phyloP scores from a whole-genome alignment of 73 alveolate genomes.

The Paramecium octaurelia region DNA sequence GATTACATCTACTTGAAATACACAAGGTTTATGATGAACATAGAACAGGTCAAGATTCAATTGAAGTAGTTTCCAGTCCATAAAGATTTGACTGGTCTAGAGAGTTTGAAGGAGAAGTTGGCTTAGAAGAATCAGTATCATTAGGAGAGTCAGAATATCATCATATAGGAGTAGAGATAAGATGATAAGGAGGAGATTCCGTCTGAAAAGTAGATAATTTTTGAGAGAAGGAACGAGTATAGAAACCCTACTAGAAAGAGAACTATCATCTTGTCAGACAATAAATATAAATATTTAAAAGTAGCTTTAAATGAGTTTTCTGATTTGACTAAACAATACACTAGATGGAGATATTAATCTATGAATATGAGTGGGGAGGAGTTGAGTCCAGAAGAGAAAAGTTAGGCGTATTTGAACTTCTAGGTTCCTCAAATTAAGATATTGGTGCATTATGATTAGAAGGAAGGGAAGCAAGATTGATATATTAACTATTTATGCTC shows the following conservation, averaged over 20 bases:
- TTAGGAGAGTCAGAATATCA: neutral
- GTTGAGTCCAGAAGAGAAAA: slow-evolving; percentile 8
- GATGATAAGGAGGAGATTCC: slow-evolving; percentile 10
- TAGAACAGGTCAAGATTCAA: neutral
- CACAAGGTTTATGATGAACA: neutral
- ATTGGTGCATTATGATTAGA: neutral
- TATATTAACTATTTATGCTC: neutral
- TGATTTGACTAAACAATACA: neutral
- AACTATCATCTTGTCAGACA: neutral
- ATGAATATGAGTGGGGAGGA: neutral
- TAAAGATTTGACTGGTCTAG: neutral
- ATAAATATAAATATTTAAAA: neutral
- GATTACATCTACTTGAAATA: slow-evolving; percentile 25
- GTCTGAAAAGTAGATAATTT: neutral
- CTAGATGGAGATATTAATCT: slow-evolving; percentile 20
- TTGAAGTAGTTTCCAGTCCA: neutral
- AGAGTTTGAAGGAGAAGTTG: neutral
- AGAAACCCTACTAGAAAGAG: neutral
- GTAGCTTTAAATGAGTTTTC: neutral
- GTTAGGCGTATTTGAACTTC: neutral
- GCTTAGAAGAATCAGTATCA: neutral
- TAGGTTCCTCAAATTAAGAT: slow-evolving; percentile 1
- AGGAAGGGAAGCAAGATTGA: slow-evolving; percentile 36
- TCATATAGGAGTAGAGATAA: neutral
- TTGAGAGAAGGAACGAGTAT: neutral